These are phyloP conservation scores for Mycena floridula DNA, from an alignment of 768 basidiomycete genomes.

Conservation along the genomic window DNA sequence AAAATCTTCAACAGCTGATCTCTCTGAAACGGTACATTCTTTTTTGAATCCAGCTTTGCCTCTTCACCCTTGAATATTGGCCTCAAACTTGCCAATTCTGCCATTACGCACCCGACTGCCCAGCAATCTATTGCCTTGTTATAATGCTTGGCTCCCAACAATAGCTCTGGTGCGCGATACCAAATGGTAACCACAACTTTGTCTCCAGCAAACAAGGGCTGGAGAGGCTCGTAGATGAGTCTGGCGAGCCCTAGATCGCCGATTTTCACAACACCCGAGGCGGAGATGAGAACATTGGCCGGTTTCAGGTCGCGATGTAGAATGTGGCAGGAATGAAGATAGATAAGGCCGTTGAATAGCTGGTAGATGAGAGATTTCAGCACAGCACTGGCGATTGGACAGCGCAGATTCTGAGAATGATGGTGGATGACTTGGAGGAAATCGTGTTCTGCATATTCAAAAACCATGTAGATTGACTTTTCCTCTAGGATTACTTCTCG, in stretches of 20 bases:
- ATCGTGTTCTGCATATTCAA: constrained; percentile 98
- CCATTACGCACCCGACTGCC: constrained; percentile 98
- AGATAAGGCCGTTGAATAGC: constrained; percentile 88
- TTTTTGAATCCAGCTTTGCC: constrained; percentile 94
- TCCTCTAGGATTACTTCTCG: constrained; percentile 96
- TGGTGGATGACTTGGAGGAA: constrained; percentile 99
- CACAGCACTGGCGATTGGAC: constrained; percentile 65
- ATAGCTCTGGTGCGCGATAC: constrained; percentile 96
- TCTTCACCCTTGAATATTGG: constrained; percentile 99
- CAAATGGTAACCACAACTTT: constrained; percentile 99
- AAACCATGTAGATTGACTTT: constrained; percentile 99
- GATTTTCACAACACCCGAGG: constrained; percentile 87
- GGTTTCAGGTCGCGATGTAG: constrained; percentile 98
- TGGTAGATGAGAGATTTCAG: constrained; percentile 94
- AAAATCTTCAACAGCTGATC: constrained; percentile 97
- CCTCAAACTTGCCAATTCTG: constrained; percentile 85
- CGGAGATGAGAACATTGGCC: constrained; percentile 95
- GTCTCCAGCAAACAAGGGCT: constrained; percentile 88
- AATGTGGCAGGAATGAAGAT: constrained; percentile 92
- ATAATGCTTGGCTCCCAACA: constrained; percentile 96
- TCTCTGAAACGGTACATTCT: constrained; percentile 94
- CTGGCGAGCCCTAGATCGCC: constrained; percentile 97
- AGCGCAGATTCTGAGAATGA: constrained; percentile 85
- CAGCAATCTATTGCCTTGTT: constrained; percentile 95
- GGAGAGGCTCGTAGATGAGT: constrained; percentile 85